Base-by-base conservation (phyloP, 2,329 filamentous ascomycete genomes). In the Colletotrichum tabaci region DNA sequence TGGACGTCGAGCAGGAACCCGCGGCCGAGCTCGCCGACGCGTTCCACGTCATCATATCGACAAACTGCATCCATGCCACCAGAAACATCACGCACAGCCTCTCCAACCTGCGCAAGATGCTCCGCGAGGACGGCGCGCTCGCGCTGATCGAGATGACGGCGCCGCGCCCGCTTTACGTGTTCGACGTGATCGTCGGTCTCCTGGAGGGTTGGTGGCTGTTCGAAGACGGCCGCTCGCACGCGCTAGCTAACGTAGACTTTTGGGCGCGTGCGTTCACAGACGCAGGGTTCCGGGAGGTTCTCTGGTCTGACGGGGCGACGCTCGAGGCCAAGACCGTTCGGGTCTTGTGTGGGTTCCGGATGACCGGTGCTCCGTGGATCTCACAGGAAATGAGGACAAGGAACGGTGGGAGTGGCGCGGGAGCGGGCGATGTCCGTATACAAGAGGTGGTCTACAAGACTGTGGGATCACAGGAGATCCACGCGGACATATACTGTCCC, bases 131-230 rank as follows among this genome's bases (percentile, higher is more conserved):
- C 21, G 82, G 81, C 12, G 64, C 77, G 2, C 35, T 83, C 0
- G 66, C 72, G 2, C 71, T 83, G 3, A 47, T 81, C 0, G 82
- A 83, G 73, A 58, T 80, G 9, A 81, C 79, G 0, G 26, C 66
- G 3, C 38, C 49, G 3, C 60, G 66, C 9, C 68, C 66, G 1
- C 42, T 80, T 0, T 74, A 61, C 38, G 80, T 77, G 77, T 73
- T 80, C 16, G 79, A 82, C 55, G 30, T 81, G 0, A 75, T 80
- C 1, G 80, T 78, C 58, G 81, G 80, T 1, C 68, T 81, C 5
- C 67, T 83, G 0, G 80, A 82, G 9, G 81, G 81, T 0, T 82
- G 81, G 81, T 81, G 80, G 80, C 62, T 77, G 0, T 79, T 78
- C 9, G 67, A 77, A 3, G 80, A 82, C 42, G 77, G 76, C 0